Percentiles rank a stretch among this genome's conserved stretches.
phyloP scores from a whole-genome alignment of 768 basidiomycete genomes.

The Lentinula sp. region DNA sequence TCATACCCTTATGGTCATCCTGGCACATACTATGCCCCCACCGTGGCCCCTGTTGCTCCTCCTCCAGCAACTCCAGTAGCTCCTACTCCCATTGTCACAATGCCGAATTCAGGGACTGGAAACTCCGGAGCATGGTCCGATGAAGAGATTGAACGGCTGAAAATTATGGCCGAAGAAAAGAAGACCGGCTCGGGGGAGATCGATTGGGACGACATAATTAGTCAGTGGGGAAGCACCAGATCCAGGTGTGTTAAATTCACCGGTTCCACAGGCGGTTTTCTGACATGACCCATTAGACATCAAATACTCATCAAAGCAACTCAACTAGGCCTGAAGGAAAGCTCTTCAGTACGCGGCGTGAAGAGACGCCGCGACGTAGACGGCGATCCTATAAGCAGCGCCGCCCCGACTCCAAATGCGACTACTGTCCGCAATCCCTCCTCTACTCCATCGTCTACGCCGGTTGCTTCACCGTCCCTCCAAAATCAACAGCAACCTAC shows the following conservation, averaged over 20 bases:
- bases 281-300: constrained; percentile 38
- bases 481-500: constrained; percentile 36
- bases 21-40: constrained; percentile 10
- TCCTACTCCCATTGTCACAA: constrained; percentile 15
- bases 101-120: constrained; percentile 28
- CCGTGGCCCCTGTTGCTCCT: constrained; percentile 13
- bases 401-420: constrained; percentile 25
- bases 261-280: neutral
- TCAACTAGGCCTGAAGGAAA: constrained; percentile 71
- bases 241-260: constrained; percentile 46
- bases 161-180: constrained; percentile 64
- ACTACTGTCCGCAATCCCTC: constrained; percentile 15
- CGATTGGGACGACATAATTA: constrained; percentile 76
- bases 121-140: constrained; percentile 77
- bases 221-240: constrained; percentile 67
- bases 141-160: constrained; percentile 67
- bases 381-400: constrained; percentile 15
- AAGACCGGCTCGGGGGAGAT: constrained; percentile 52
- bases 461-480: constrained; percentile 48
- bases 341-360: constrained; percentile 45
- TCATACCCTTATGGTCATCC: constrained; percentile 34
- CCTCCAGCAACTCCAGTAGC: constrained; percentile 11
- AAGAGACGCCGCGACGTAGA: constrained; percentile 53
- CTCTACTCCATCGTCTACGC: constrained; percentile 35
- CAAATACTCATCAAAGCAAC: constrained; percentile 83